Percentiles rank a stretch among this genome's conserved stretches.
These are phyloP conservation scores for Mortierella sp. DNA, from an alignment of 371 early-diverging fungal genomes.

Conservation along the genomic window DNA sequence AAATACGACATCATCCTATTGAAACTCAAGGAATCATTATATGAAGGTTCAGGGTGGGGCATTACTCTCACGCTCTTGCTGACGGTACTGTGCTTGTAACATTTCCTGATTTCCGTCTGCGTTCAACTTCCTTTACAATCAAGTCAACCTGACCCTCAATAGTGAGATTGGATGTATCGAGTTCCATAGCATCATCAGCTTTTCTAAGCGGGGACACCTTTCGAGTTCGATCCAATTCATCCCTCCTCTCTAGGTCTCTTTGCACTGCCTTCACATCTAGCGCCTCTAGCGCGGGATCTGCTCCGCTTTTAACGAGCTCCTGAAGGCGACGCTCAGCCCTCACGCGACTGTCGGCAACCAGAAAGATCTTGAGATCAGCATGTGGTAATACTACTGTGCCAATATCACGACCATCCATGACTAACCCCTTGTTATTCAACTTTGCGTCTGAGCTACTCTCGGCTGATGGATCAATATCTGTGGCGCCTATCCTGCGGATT, in stretches of 20 bases:
- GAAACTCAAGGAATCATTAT: too few relatives aligned
- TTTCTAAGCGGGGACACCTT: conserved; percentile 82
- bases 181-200: conserved; percentile 84
- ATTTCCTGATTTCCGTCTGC: background rate
- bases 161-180: conserved; percentile 85
- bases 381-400: conserved; percentile 91
- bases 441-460: background rate
- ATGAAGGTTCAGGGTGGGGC: too few relatives aligned
- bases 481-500: conserved; percentile 68
- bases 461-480: conserved; percentile 5
- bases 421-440: conserved; percentile 66
- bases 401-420: conserved; percentile 97
- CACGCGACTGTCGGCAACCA: conserved; percentile 79
- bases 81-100: too few relatives aligned
- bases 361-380: conserved; percentile 92
- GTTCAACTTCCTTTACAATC: conserved; percentile 61
- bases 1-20: too few relatives aligned
- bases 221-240: conserved; percentile 83
- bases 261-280: conserved; percentile 66
- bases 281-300: conserved; percentile 18
- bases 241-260: conserved; percentile 76
- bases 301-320: conserved; percentile 63
- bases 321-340: conserved; percentile 85
- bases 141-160: conserved; percentile 82
- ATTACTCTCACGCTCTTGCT: too few relatives aligned